These are phyloP conservation scores for Coniella vitis DNA, from an alignment of 2,329 filamentous ascomycete species.

Conservation along the genomic window DNA sequence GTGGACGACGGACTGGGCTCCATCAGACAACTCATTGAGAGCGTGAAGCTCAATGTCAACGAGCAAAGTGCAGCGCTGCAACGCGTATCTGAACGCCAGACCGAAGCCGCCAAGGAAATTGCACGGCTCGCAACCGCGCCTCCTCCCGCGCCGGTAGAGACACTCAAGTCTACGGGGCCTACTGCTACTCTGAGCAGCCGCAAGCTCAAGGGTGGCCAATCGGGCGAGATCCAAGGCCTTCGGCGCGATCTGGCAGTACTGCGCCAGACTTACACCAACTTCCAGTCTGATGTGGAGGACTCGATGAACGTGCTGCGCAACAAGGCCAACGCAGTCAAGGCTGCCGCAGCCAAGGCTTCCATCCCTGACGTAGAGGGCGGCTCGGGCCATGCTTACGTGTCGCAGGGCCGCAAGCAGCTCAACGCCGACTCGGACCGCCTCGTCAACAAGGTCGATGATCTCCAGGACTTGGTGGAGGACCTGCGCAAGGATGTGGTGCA, in stretches of 20 bases:
- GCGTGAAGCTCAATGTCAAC: slow-evolving; percentile 75
- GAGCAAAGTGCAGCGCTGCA: slow-evolving; percentile 78
- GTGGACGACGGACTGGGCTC: slow-evolving; percentile 86
- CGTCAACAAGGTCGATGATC: slow-evolving; percentile 85
- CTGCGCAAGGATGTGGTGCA: slow-evolving; percentile 93
- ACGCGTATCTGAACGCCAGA: slow-evolving; percentile 81
- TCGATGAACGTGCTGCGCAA: slow-evolving; percentile 78
- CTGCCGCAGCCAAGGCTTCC: slow-evolving; percentile 61
- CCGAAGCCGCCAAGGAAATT: slow-evolving; percentile 84
- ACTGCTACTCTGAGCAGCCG: slow-evolving; percentile 21
- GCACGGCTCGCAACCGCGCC: slow-evolving; percentile 49
- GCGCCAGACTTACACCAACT: slow-evolving; percentile 86
- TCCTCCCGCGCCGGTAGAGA: slow-evolving; percentile 37
- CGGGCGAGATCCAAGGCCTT: slow-evolving; percentile 73
- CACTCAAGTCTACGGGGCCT: slow-evolving; percentile 35
- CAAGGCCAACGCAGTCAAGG: slow-evolving; percentile 78
- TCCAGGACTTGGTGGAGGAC: slow-evolving; percentile 96
- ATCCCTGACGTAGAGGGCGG: slow-evolving; percentile 69
- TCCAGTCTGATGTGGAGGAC: slow-evolving; percentile 78
- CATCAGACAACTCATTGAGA: slow-evolving; percentile 75
- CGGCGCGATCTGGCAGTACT: slow-evolving; percentile 85
- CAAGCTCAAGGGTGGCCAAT: slow-evolving; percentile 52
- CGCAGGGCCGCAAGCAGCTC: slow-evolving; percentile 78
- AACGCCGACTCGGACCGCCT: slow-evolving; percentile 83
- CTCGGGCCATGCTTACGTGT: slow-evolving; percentile 79